These are phyloP conservation scores for Yamadazyma paraphyllophila DNA, from an alignment of 805 yeast species.

Conservation along the genomic window DNA sequence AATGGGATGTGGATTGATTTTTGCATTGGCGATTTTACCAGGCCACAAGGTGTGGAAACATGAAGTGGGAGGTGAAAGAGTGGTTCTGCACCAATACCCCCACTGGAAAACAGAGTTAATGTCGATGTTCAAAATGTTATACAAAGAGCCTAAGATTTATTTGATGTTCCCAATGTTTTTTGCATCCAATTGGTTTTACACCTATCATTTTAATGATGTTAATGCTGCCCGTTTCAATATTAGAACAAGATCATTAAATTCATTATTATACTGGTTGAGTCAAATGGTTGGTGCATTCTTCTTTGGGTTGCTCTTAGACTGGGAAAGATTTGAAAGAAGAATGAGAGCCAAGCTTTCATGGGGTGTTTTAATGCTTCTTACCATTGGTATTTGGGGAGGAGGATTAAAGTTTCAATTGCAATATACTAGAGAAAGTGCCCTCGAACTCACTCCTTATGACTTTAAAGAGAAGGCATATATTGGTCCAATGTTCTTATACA, in stretches of 20 bases:
- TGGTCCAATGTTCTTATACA: constrained; percentile 61
- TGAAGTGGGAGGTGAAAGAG: constrained; percentile 13
- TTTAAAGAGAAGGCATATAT: constrained; percentile 46
- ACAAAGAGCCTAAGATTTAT: constrained; percentile 38
- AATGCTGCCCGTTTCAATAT: constrained; percentile 55
- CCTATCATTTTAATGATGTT: constrained; percentile 59
- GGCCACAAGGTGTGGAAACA: constrained; percentile 17
- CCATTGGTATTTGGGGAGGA: constrained; percentile 58
- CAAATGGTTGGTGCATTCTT: constrained; percentile 57
- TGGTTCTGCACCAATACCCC: constrained; percentile 46
- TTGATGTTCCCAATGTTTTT: constrained; percentile 58
- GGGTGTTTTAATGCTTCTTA: constrained; percentile 33
- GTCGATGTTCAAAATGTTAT: constrained; percentile 13
- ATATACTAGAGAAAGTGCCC: constrained; percentile 31
- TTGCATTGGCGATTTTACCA: constrained; percentile 50
- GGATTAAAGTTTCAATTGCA: constrained; percentile 47
- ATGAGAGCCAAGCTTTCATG: constrained; percentile 47
- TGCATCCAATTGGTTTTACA: constrained; percentile 64
- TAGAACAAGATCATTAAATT: constrained; percentile 60
- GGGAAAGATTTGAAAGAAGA: constrained; percentile 37
- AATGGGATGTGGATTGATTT: constrained; percentile 44
- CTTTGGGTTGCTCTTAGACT: constrained; percentile 49
- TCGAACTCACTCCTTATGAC: constrained; percentile 33
- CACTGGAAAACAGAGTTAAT: constrained; percentile 43
- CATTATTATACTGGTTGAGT: constrained; percentile 56